Percentiles rank a stretch among this genome's conserved stretches.
These are phyloP conservation scores for Plasmodium falciparum DNA, from an alignment of 169 alveolate species.

Conservation along the genomic window DNA sequence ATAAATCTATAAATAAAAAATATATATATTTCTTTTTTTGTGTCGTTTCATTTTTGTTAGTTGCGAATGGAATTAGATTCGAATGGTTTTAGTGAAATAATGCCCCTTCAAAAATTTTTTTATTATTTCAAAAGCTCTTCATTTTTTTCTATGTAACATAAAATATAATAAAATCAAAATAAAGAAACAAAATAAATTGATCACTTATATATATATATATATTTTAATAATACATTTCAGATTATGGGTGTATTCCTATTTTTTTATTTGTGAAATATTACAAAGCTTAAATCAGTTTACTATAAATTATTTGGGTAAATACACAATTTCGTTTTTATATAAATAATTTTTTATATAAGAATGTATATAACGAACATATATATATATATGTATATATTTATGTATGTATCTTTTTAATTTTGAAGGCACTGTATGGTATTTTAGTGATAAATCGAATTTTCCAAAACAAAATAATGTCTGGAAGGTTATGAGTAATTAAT, in stretches of 20 bases:
- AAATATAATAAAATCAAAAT: neutral
- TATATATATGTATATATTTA: neutral
- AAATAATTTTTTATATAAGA: neutral
- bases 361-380: neutral
- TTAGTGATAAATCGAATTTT: constrained; percentile 34
- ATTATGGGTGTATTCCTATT: constrained; percentile 40
- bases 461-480: constrained; percentile 7
- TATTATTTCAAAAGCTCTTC: constrained; percentile 57
- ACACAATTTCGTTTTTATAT: neutral
- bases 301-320: constrained; percentile 47
- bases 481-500: constrained; percentile 55
- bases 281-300: constrained; percentile 65
- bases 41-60: constrained; percentile 3
- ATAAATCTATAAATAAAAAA: neutral
- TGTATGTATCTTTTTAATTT: neutral
- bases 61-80: constrained; percentile 32
- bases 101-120: constrained; percentile 50
- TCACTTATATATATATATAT: neutral
- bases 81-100: constrained; percentile 58
- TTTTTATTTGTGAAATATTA: constrained; percentile 50
- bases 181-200: neutral
- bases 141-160: constrained; percentile 49
- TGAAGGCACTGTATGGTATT: constrained; percentile 68
- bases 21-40: neutral
- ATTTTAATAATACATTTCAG: constrained; percentile 3